Evolutionary conservation across 371 early-diverging fungal species (phyloP).

Genomic region (Apophysomyces variabilis): DNA sequence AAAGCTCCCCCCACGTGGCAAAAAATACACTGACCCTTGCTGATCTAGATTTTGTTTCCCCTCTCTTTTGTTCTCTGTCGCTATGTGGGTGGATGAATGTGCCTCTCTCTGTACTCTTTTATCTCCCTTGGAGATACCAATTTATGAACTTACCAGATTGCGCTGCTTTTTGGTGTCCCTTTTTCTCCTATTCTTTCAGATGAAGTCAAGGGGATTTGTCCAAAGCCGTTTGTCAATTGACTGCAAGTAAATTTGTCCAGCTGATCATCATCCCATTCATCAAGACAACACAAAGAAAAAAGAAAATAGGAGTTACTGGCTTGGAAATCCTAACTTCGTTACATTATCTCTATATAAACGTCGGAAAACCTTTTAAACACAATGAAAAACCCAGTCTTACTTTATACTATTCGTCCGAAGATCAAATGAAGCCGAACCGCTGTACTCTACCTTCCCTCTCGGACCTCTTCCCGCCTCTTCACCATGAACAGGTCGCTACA

Average conservation of each 20-base stretch:
- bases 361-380: neutral
- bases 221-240: neutral
- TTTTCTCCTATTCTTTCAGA: conserved; percentile 1
- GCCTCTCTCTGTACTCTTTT: too few species aligned
- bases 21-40: too few species aligned
- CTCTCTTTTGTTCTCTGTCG: too few species aligned
- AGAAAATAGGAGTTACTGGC: neutral
- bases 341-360: neutral
- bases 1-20: too few species aligned
- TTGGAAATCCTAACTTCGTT: neutral
- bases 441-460: conserved; percentile 3
- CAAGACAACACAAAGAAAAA: conserved; percentile 6
- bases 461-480: neutral
- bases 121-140: neutral
- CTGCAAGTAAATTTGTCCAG: conserved; percentile 6
- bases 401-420: neutral
- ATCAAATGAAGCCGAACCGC: neutral
- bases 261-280: neutral
- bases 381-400: neutral
- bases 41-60: too few species aligned
- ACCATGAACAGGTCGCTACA: neutral
- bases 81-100: too few species aligned
- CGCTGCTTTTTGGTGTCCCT: neutral
- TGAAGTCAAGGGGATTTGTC: conserved; percentile 5
- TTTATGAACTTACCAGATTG: conserved; percentile 2